Evolutionary conservation across 1,284 basidiomycete genomes (phyloP).

Genomic region (Leccinum pachyderme): DNA sequence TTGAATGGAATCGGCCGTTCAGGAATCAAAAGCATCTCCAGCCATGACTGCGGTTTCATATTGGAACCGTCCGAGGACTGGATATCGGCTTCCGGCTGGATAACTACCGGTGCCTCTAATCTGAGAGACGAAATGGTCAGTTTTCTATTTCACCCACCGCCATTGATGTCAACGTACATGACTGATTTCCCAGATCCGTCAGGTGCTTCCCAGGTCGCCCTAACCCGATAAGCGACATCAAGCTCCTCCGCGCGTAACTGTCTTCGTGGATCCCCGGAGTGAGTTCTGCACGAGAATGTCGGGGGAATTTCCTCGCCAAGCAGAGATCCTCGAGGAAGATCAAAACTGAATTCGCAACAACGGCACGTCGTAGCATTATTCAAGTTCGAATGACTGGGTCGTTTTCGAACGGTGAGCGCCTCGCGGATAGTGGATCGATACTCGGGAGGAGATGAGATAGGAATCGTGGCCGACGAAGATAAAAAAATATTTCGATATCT

Average conservation of each 20-base stretch:
- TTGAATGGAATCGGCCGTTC: constrained; percentile 62
- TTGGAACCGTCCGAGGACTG: constrained; percentile 52
- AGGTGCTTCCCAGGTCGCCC: constrained; percentile 57
- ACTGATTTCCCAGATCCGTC: constrained; percentile 43
- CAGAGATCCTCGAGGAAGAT: constrained; percentile 49
- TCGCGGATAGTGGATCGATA: constrained; percentile 51
- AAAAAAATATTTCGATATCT: constrained; percentile 56
- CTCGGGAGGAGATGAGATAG: constrained; percentile 43
- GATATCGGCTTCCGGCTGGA: constrained; percentile 59
- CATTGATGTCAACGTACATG: constrained; percentile 40
- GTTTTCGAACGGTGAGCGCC: constrained; percentile 43
- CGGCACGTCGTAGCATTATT: constrained; percentile 33
- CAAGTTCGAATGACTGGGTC: constrained; percentile 42
- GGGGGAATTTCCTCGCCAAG: constrained; percentile 60
- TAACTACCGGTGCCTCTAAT: constrained; percentile 60
- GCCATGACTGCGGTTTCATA: constrained; percentile 51
- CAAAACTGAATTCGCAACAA: constrained; percentile 56
- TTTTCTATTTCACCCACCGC: neutral
- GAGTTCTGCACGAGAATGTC: constrained; percentile 43
- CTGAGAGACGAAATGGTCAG: constrained; percentile 35
- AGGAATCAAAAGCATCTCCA: constrained; percentile 62
- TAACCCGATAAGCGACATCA: constrained; percentile 53
- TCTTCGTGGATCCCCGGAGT: constrained; percentile 27
- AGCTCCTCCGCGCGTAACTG: constrained; percentile 42
- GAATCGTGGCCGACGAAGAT: constrained; percentile 45